Evolutionary conservation across 2,329 filamentous ascomycete genomes (phyloP), one percentile per base, ranked within the genome.

Genomic region (Beauveria medogensis): DNA sequence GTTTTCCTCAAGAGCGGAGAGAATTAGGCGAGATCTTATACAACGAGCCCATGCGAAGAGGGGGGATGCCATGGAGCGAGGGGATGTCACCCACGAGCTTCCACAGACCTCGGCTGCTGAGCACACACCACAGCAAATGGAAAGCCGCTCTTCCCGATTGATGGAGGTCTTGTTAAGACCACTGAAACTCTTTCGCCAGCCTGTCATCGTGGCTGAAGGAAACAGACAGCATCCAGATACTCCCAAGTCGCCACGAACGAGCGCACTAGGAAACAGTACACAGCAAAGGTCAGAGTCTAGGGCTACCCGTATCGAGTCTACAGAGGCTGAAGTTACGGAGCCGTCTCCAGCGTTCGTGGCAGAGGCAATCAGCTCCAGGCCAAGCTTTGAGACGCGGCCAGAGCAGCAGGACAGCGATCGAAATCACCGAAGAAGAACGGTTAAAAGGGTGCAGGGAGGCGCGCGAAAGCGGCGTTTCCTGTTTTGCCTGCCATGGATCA

Each of bases 401-500:
- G 37, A 28, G n/a, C 43, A 30, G 12, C 30, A 50, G 14, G 22
- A 41, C 22, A 41, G 22, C 16, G 44, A 20, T 30, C 8, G 34
- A 5, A 41, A 22, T 8, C 14, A 22, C 14, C 30, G 30, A 46
- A 58, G 55, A 58, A 22, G 55, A 16, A 6, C 14, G 6, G 46
- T 28, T 10, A 24, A 37, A 9, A 52, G 30, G 26, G 4, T 10
- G 24, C 34, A 18, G 4, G n/a, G 37, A 9, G 47, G 24, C 6
- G 14, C 34, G 34, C 9, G 28, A 22, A 44, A 51, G 34, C 78
- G 75, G 54, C 72, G 71, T 16, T 83, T 84, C 62, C 65, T 84
- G 4, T 79, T 79, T 60, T 85, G 82, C 67, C 77, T 83, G 60
- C 81, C 83, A 3, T 80, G 79, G 73, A 70, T 86, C 56, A 78